A percentile compares a stretch with the other conserved stretches of the same genome.
These are phyloP conservation scores for Tricholoma bakamatsutake DNA, from an alignment of 768 basidiomycete genomes.

Conservation along the genomic window DNA sequence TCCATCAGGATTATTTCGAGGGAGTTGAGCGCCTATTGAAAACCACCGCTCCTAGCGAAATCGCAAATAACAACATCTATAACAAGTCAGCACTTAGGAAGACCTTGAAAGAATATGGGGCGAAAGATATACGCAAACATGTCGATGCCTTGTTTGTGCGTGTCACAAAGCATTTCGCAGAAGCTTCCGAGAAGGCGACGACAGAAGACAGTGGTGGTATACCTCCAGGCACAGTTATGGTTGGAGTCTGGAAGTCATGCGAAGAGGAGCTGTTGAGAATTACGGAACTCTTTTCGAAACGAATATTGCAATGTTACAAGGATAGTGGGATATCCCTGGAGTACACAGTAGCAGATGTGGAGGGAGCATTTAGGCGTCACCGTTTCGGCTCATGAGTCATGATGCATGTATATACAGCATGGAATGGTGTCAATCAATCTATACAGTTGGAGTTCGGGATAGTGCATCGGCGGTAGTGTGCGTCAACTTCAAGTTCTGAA, in stretches of 20 bases:
- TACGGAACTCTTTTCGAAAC: constrained; percentile 59
- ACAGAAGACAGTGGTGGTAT: constrained; percentile 51
- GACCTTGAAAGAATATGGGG: constrained; percentile 75
- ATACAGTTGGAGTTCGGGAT: background rate
- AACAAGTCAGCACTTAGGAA: constrained; percentile 77
- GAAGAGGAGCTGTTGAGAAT: constrained; percentile 77
- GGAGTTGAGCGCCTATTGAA: constrained; percentile 84
- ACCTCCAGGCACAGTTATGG: constrained; percentile 59
- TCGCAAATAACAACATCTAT: constrained; percentile 69
- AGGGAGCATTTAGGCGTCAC: constrained; percentile 71
- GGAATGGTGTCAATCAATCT: background rate
- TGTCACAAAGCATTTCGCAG: constrained; percentile 94
- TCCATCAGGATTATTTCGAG: constrained; percentile 84
- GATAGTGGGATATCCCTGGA: constrained; percentile 71
- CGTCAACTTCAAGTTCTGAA: background rate
- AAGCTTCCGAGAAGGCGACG: constrained; percentile 63
- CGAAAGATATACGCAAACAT: constrained; percentile 87
- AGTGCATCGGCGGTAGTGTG: background rate
- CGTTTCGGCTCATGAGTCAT: constrained; percentile 20
- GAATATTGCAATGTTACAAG: constrained; percentile 75
- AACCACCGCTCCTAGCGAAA: constrained; percentile 71
- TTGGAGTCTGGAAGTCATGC: constrained; percentile 87
- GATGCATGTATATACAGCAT: background rate
- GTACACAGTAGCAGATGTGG: constrained; percentile 69
- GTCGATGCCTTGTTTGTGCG: constrained; percentile 84